Percentiles rank a stretch among this genome's conserved stretches.
These are phyloP conservation scores for Cadophora luteo-olivacea DNA, from an alignment of 2,329 filamentous ascomycete species.

Conservation along the genomic window DNA sequence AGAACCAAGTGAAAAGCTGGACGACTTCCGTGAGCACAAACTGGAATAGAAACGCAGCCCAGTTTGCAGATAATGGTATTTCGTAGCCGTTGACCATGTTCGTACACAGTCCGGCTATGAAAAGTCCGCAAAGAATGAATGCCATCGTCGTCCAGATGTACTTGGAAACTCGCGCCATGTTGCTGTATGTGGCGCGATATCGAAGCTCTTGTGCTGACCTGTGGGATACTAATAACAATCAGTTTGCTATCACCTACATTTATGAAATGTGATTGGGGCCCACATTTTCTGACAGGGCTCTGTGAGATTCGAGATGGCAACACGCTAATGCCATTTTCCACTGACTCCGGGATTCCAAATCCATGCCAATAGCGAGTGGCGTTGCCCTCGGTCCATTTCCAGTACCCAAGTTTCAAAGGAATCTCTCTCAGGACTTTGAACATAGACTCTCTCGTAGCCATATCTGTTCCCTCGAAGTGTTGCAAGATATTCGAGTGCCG, in stretches of 20 bases:
- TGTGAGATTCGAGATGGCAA: neutral
- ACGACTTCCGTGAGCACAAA: neutral
- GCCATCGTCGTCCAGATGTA: conserved; percentile 10
- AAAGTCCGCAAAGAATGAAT: neutral
- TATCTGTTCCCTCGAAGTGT: conserved; percentile 6
- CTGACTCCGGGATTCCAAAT: neutral
- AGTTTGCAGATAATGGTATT: neutral
- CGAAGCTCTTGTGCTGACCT: neutral
- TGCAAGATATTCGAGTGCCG: conserved; percentile 6
- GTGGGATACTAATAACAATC: neutral
- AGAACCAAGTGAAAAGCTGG: neutral
- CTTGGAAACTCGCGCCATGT: neutral
- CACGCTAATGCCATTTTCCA: neutral
- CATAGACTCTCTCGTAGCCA: neutral
- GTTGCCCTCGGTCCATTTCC: conserved; percentile 1
- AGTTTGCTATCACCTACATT: neutral
- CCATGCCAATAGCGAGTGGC: conserved; percentile 2
- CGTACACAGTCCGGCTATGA: neutral
- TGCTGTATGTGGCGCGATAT: conserved; percentile 1
- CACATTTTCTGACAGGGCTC: neutral
- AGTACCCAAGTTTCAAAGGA: conserved; percentile 8
- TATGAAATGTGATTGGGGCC: neutral
- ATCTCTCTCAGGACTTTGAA: neutral
- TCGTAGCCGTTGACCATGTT: neutral
- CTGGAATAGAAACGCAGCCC: neutral